Conservation (phyloP, 805 yeast genomes). For the Pichia phayaonensis region DNA sequence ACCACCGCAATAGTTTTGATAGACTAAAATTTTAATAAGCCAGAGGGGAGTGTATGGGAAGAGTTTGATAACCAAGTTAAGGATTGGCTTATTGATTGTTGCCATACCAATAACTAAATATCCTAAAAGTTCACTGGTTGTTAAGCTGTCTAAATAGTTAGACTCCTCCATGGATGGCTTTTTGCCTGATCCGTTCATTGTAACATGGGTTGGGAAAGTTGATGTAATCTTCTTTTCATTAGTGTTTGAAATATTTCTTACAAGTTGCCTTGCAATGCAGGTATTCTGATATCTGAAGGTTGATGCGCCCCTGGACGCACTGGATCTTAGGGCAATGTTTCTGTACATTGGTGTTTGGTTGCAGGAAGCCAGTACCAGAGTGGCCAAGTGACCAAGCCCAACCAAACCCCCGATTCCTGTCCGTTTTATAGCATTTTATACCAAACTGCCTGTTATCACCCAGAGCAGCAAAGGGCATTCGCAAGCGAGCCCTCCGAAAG, state of each 20-base stretch:
- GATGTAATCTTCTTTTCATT: constrained; percentile 1
- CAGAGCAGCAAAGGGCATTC: no score
- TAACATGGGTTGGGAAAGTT: background rate
- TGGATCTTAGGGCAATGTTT: background rate
- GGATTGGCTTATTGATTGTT: constrained; percentile 55
- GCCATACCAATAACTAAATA: constrained; percentile 63
- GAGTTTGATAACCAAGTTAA: constrained; percentile 51
- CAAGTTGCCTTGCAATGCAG: background rate
- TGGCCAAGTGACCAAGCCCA: no score
- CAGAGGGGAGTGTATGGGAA: constrained; percentile 74
- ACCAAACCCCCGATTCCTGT: background rate
- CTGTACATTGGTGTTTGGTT: background rate
- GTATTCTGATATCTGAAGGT: background rate
- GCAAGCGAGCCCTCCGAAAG: background rate
- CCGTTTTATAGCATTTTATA: no score
- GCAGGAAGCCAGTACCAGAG: background rate
- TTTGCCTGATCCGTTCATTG: background rate
- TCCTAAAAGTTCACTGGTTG: constrained; percentile 50
- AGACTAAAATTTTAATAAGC: constrained; percentile 63
- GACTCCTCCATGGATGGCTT: background rate
- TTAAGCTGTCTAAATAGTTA: constrained; percentile 44
- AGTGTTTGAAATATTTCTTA: constrained; percentile 1
- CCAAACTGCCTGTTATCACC: no score
- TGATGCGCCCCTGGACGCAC: background rate
- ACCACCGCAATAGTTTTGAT: constrained; percentile 87